A percentile compares a stretch with the other conserved stretches of the same genome.
phyloP scores from a whole-genome alignment of 139 green algal genomes.

The Medakamo hakoo region DNA sequence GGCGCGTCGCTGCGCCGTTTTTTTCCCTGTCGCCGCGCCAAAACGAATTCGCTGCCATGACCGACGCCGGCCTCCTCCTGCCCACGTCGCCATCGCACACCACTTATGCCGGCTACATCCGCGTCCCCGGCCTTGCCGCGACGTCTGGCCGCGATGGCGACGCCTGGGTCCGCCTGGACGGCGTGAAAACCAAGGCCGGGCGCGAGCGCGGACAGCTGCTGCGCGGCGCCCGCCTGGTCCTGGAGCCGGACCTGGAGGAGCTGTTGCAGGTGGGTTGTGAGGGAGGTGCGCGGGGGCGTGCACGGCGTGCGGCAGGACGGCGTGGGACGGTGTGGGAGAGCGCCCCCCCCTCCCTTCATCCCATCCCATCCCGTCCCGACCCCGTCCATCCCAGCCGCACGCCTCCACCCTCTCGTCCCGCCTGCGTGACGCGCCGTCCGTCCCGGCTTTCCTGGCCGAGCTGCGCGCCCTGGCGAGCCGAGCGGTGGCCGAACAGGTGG shows the following conservation, averaged over 20 bases:
- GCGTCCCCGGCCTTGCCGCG: too few relatives aligned
- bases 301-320: neutral
- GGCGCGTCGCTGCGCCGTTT: too few relatives aligned
- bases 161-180: neutral
- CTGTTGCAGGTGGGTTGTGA: neutral
- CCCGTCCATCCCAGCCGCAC: neutral
- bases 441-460: neutral
- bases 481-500: neutral
- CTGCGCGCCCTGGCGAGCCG: neutral
- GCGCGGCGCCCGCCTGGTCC: neutral
- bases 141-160: too few relatives aligned
- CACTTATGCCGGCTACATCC: too few relatives aligned
- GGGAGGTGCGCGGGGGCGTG: neutral
- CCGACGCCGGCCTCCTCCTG: too few relatives aligned
- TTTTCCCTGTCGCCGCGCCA: too few relatives aligned
- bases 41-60: too few relatives aligned
- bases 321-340: too few relatives aligned
- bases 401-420: neutral
- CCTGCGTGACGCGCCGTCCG: neutral
- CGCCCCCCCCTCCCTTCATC: too few relatives aligned
- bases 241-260: neutral
- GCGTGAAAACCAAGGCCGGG: neutral
- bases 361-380: neutral
- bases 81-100: too few relatives aligned
- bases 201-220: neutral